phyloP scores from a whole-genome alignment of 305 asterid genomes.

The Stenogyne calaminthoides region DNA sequence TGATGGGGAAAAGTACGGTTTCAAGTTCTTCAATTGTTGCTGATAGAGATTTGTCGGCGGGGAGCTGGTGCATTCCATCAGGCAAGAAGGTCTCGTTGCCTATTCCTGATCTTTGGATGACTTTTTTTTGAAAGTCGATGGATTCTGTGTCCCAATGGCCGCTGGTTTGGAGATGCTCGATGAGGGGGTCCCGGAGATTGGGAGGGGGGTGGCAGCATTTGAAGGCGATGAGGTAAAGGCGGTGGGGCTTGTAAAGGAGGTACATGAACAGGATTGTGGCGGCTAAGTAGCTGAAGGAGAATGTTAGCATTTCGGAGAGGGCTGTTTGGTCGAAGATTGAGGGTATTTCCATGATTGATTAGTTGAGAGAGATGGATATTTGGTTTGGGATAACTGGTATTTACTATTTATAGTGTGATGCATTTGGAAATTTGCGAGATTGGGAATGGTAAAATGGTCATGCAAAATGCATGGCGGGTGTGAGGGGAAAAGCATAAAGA shows the following conservation, averaged over 20 bases:
- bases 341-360: neutral
- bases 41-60: constrained; percentile 4
- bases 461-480: neutral
- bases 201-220: constrained; percentile 5
- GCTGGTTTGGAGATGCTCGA: constrained; percentile 9
- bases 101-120: neutral
- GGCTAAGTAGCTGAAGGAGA: neutral
- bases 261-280: neutral
- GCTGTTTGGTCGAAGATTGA: neutral
- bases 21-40: neutral
- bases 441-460: constrained; percentile 21
- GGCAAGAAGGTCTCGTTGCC: constrained; percentile 21
- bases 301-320: neutral
- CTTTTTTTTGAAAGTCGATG: neutral
- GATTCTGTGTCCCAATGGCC: neutral
- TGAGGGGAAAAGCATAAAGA: neutral
- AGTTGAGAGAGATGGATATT: neutral
- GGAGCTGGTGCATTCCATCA: constrained; percentile 17
- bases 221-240: constrained; percentile 21
- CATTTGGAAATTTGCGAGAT: neutral
- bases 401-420: neutral
- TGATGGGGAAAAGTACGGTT: constrained; percentile 1
- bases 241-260: neutral
- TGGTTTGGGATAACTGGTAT: neutral
- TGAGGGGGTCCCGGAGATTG: neutral